Conservation (phyloP, 73 alveolate genomes). For the Tetrahymena elliotti region DNA sequence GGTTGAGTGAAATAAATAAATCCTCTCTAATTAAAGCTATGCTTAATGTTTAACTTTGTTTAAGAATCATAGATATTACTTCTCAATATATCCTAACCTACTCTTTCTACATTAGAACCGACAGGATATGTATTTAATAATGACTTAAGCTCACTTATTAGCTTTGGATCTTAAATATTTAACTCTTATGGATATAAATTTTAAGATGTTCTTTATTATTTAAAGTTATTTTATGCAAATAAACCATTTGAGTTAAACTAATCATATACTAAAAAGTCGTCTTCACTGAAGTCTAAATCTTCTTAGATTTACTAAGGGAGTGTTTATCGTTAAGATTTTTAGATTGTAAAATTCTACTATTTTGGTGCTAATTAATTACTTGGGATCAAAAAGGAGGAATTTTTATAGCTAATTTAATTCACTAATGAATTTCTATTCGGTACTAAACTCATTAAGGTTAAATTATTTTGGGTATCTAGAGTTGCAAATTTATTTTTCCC, state of each 20-base stretch:
- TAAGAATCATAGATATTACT: neutral
- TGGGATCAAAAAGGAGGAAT: neutral
- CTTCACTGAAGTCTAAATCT: neutral
- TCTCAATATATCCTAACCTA: neutral
- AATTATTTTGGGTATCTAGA: neutral
- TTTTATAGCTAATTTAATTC: neutral
- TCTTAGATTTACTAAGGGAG: neutral
- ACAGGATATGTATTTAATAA: neutral
- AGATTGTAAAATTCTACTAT: neutral
- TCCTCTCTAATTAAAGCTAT: neutral
- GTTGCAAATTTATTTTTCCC: neutral
- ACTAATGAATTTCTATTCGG: neutral
- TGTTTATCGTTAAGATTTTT: neutral
- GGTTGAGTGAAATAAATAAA: neutral
- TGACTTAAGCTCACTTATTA: neutral
- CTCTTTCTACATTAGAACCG: neutral
- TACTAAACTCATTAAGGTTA: neutral
- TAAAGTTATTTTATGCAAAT: neutral
- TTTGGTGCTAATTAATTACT: neutral
- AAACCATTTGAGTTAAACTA: too few relatives aligned
- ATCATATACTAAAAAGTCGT: neutral
- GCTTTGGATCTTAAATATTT: neutral
- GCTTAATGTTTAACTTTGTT: neutral
- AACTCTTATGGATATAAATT: neutral
- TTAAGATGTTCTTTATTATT: neutral